phyloP scores from a whole-genome alignment of 441 rosid species.

The Pelargonium myrrhifolium region DNA sequence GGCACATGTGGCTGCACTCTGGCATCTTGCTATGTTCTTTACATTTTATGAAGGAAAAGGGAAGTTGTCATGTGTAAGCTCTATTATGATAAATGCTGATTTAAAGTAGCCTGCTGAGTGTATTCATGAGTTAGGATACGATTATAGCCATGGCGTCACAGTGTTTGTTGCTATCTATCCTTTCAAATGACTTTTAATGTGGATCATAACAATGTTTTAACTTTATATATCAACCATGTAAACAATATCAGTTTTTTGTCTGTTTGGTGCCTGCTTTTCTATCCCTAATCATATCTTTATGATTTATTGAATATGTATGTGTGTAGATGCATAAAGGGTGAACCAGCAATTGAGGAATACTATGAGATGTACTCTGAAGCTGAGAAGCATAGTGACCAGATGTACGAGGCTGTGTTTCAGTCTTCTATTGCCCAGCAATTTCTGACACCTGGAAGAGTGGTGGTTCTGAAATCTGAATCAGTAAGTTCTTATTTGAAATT shows the following conservation, averaged over 20 bases:
- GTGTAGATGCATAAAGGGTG: slow-evolving; percentile 82
- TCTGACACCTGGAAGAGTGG: slow-evolving; percentile 73
- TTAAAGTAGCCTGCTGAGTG: not conserved
- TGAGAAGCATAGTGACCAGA: slow-evolving; percentile 35
- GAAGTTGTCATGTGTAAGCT: not conserved
- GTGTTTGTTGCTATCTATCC: not conserved
- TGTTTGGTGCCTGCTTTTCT: slow-evolving; percentile 13
- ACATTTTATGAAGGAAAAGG: not conserved
- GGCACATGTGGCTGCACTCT: slow-evolving; percentile 3
- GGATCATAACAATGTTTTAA: not conserved
- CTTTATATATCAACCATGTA: not conserved
- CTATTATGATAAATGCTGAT: not conserved
- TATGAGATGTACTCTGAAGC: slow-evolving; percentile 67
- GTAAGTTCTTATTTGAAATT: slow-evolving; percentile 35
- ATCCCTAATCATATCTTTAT: slow-evolving; percentile 5
- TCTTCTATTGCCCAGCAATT: slow-evolving; percentile 36
- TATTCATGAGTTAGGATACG: not conserved
- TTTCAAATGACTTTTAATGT: not conserved
- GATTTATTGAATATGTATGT: slow-evolving; percentile 15
- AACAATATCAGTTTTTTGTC: not conserved
- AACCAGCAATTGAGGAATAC: slow-evolving; percentile 89
- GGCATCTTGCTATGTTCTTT: not conserved
- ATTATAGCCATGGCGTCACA: not conserved
- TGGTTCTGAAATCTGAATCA: slow-evolving; percentile 69
- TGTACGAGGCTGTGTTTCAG: slow-evolving; percentile 64